A percentile compares a stretch with the other conserved stretches of the same genome.
Conservation (phyloP, 148 eudicot species). For the Drosera capensis region DNA sequence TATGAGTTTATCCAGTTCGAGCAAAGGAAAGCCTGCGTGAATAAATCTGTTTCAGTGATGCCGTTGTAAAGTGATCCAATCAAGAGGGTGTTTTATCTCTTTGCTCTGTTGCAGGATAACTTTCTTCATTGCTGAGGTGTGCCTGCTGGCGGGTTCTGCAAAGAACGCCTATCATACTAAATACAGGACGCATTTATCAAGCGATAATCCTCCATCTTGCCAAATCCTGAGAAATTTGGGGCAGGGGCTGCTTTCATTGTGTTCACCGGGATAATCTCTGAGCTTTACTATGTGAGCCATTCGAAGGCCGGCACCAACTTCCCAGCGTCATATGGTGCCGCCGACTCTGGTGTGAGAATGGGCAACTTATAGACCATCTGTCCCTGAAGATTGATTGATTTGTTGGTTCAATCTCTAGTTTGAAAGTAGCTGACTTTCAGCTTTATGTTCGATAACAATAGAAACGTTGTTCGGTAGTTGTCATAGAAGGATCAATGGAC, state of each 20-base stretch:
- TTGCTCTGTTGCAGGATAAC: constrained; percentile 39
- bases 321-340: constrained; percentile 11
- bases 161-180: constrained; percentile 69
- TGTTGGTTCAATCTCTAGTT: no score
- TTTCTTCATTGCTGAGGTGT: constrained; percentile 69
- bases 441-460: no score
- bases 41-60: no score
- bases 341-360: constrained; percentile 62
- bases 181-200: constrained; percentile 14
- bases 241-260: constrained; percentile 80
- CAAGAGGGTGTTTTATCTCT: not conserved
- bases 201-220: constrained; percentile 45
- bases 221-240: constrained; percentile 65
- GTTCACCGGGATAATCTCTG: constrained; percentile 58
- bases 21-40: no score
- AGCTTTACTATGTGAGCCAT: constrained; percentile 58
- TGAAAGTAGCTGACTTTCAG: no score
- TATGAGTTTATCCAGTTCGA: no score
- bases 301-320: constrained; percentile 35
- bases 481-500: no score
- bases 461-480: no score
- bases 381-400: not conserved
- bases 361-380: constrained; percentile 10
- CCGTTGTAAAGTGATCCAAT: no score
- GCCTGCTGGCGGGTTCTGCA: constrained; percentile 77